Conservation (phyloP, 73 alveolate genomes). For the Loxodes magnus region DNA sequence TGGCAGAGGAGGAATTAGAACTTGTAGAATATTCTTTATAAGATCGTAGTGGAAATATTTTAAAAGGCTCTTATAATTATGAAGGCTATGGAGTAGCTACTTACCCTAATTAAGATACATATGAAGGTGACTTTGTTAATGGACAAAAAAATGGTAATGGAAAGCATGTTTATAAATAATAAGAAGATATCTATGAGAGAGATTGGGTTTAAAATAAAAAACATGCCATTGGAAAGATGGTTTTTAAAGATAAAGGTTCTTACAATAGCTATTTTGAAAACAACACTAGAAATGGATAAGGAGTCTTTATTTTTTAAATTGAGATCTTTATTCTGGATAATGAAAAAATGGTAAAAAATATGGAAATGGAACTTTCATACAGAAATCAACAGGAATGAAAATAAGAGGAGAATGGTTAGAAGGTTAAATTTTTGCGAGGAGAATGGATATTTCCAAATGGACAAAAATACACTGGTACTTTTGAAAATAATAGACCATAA, state of each 20-base stretch:
- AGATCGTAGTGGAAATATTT: too few species aligned
- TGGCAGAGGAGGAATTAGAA: too few species aligned
- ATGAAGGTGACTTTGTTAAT: constrained; percentile 54
- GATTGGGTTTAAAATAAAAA: constrained; percentile 54
- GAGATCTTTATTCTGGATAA: constrained; percentile 85
- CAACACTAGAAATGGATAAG: constrained; percentile 81
- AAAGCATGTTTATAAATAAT: constrained; percentile 26
- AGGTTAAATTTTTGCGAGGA: constrained; percentile 65
- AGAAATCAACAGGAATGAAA: constrained; percentile 66
- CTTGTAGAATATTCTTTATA: too few species aligned
- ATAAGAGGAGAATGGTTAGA: constrained; percentile 16
- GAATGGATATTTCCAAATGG: constrained; percentile 63
- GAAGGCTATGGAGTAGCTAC: constrained; percentile 56
- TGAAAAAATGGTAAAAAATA: constrained; percentile 74
- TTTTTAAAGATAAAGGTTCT: constrained; percentile 58
- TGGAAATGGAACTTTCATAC: constrained; percentile 68
- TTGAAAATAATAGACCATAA: constrained; percentile 19
- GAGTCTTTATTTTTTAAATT: constrained; percentile 72
- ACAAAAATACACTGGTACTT: constrained; percentile 20
- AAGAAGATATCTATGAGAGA: constrained; percentile 58
- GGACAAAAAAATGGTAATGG: constrained; percentile 50
- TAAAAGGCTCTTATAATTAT: too few species aligned
- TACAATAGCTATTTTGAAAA: constrained; percentile 38
- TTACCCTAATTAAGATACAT: constrained; percentile 57
- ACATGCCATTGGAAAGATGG: constrained; percentile 81